Conservation (phyloP, 768 basidiomycete species). For the Tremella mesenterica region DNA sequence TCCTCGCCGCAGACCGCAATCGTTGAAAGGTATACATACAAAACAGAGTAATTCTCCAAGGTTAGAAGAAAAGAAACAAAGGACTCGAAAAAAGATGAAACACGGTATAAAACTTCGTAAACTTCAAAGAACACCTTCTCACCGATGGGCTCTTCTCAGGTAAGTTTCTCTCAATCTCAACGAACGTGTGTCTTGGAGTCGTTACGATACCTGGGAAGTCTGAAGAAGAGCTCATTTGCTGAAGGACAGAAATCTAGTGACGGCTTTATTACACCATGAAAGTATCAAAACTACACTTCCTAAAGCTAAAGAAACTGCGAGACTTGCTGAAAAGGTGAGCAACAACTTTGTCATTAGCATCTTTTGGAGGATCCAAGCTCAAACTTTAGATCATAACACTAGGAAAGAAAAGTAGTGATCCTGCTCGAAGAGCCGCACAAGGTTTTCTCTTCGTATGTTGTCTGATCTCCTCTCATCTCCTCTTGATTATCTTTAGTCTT, state of each 20-base stretch:
- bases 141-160: constrained; percentile 89
- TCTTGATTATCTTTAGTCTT: not conserved
- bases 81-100: no score
- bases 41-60: no score
- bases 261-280: constrained; percentile 87
- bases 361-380: constrained; percentile 1
- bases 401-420: constrained; percentile 72
- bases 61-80: no score
- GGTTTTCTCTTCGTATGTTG: constrained; percentile 60
- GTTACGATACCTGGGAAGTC: not conserved
- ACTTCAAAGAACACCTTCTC: constrained; percentile 81
- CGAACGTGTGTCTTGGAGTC: not conserved
- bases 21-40: no score
- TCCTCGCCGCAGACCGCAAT: no score
- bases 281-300: constrained; percentile 91
- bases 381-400: constrained; percentile 62
- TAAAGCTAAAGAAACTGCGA: constrained; percentile 84
- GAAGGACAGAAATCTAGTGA: constrained; percentile 70
- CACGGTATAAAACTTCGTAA: constrained; percentile 90
- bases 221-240: not conserved
- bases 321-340: constrained; percentile 81
- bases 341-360: constrained; percentile 30
- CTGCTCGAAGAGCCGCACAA: constrained; percentile 62
- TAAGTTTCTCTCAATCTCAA: constrained; percentile 47
- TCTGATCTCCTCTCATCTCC: not conserved